Evolutionary conservation across 2,329 filamentous ascomycete species (phyloP), one percentile per base, ranked within the genome.

Genomic region (Pyrenochaeta sp.): DNA sequence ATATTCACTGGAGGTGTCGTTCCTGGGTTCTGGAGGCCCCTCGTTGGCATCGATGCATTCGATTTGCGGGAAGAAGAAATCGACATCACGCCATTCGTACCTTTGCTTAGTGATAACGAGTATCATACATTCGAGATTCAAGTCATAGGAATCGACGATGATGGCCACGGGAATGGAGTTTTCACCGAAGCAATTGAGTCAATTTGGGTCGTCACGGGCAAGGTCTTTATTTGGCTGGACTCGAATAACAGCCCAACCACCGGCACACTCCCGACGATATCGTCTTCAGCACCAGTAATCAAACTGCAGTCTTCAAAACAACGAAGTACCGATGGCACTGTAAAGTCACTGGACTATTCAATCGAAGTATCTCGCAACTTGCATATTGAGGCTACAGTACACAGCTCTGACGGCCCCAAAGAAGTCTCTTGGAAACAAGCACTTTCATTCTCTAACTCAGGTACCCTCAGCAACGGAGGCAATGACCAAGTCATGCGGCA

Each of bases 1-100:
- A 88, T 96, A 43, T 94, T 93, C 64, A 93, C 91, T 0, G 91
- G 92, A 2, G 91, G 91, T 1, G 81, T 96, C 5, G 87, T 89
- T 1, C 90, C 90, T 4, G 86, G 86, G 1, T 82, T 95, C 33
- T 92, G 92, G 83, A 82, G 90, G 6, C 91, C 91, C 0, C 83
- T 95, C 48, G 91, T 90, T 2, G 90, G 90, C 1, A 85, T 90
- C 17, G 87, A 95, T 66, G 86, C 90, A 0, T 95, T 92, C 69
- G 90, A 95, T 68, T 79, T 96, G 20, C 81, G 84, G 39, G 90
- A 95, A 70, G 87, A 91, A 58, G 89, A 95, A 70, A 90, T 96
- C 57, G 91, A 96, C 67, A 87, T 96, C 42, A 89, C 90, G 1
- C 87, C 90, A 0, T 95, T 89, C 80, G 78, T 95, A 2, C 85